Conservation (phyloP, 768 basidiomycete genomes). For the Harrya chromipes region DNA sequence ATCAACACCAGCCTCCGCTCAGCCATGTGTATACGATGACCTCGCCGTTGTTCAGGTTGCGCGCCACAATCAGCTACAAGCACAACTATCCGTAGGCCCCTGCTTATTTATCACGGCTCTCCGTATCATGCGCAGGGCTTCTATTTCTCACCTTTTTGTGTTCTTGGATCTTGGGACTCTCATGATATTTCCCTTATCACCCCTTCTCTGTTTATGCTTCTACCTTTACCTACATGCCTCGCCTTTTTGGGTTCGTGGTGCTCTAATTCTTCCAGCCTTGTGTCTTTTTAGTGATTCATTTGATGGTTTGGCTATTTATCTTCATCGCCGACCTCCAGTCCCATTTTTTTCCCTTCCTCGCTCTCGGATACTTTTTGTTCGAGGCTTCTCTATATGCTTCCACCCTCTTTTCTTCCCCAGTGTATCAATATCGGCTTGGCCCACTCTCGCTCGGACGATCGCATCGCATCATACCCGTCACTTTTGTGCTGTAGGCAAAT, state of each 20-base stretch:
- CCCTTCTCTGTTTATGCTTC: constrained; percentile 14
- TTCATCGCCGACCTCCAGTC: constrained; percentile 5
- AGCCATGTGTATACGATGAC: constrained; percentile 33
- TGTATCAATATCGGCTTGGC: constrained; percentile 36
- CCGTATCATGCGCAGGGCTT: constrained; percentile 22
- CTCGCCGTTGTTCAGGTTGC: constrained; percentile 23
- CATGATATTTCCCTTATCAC: constrained; percentile 23
- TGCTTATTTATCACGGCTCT: constrained; percentile 35
- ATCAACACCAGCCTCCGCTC: constrained; percentile 23
- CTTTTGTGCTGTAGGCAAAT: constrained; percentile 24
- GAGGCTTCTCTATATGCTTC: neutral
- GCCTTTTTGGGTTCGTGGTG: constrained; percentile 21
- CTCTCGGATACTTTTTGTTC: neutral
- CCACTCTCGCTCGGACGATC: constrained; percentile 28
- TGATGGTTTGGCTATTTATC: constrained; percentile 19
- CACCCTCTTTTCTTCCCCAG: neutral
- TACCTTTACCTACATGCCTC: constrained; percentile 14
- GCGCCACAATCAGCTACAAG: constrained; percentile 18
- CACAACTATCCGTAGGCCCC: constrained; percentile 20
- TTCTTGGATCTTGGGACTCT: constrained; percentile 43
- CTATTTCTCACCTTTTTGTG: constrained; percentile 32
- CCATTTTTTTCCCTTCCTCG: neutral
- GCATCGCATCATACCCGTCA: constrained; percentile 31
- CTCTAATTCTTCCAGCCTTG: constrained; percentile 16
- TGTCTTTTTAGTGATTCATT: constrained; percentile 30